Conservation (phyloP, 768 basidiomycete genomes). For the button mushroom (Agaricus bisporus) region DNA sequence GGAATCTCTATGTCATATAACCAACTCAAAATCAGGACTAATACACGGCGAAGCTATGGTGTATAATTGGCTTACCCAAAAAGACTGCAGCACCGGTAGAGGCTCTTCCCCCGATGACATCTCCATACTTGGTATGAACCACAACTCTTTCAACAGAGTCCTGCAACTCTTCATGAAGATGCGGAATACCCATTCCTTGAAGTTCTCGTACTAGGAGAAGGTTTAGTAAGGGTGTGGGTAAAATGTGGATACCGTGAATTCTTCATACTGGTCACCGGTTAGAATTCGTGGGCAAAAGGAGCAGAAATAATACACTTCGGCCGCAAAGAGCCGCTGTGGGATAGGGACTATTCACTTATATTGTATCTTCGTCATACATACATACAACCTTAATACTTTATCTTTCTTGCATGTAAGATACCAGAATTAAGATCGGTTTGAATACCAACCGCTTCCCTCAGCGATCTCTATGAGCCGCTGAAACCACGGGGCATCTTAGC, state of each 20-base stretch:
- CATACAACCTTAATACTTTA: background rate
- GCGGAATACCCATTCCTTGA: slow-evolving; percentile 16
- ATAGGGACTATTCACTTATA: background rate
- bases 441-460: background rate
- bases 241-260: background rate
- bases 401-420: background rate
- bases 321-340: background rate
- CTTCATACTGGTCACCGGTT: background rate
- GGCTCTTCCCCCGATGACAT: slow-evolving; percentile 52
- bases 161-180: slow-evolving; percentile 54
- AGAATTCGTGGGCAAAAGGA: background rate
- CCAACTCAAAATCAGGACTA: background rate
- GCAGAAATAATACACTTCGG: background rate
- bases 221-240: background rate
- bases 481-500: slow-evolving; percentile 54
- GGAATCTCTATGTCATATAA: slow-evolving; percentile 49
- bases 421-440: background rate
- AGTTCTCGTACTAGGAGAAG: background rate
- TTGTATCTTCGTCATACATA: background rate
- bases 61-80: slow-evolving; percentile 39
- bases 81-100: slow-evolving; percentile 58
- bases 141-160: slow-evolving; percentile 33
- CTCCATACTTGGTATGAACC: slow-evolving; percentile 50
- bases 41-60: background rate
- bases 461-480: background rate